Evolutionary conservation across 768 basidiomycete genomes (phyloP).

Genomic region (Tylopilus sp.): DNA sequence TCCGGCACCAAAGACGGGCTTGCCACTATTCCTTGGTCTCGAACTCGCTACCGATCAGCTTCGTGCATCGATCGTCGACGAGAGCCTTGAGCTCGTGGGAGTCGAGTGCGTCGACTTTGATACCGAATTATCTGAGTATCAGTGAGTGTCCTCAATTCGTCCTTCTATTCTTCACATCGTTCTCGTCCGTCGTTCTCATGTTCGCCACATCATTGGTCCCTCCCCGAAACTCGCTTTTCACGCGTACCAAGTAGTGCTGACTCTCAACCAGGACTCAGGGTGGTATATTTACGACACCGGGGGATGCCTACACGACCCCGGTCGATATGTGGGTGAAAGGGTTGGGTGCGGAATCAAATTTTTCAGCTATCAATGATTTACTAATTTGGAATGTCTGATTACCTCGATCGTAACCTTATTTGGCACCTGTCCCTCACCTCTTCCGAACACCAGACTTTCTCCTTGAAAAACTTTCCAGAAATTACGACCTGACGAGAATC

Average conservation of each 20-base stretch:
- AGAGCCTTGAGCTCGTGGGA: conserved; percentile 75
- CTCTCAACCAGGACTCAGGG: conserved; percentile 63
- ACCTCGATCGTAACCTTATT: conserved; percentile 32
- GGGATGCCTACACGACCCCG: conserved; percentile 84
- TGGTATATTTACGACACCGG: conserved; percentile 82
- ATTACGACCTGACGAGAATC: conserved; percentile 67
- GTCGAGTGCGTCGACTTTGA: conserved; percentile 86
- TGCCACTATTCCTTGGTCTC: conserved; percentile 76
- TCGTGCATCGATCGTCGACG: conserved; percentile 80
- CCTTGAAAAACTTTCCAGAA: conserved; percentile 68
- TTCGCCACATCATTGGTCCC: not conserved
- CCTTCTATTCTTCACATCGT: not conserved
- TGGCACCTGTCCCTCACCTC: conserved; percentile 18
- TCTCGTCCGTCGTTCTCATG: not conserved
- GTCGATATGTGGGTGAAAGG: conserved; percentile 91
- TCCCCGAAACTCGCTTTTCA: conserved; percentile 10
- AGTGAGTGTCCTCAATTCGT: conserved; percentile 48
- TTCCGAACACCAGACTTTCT: conserved; percentile 49
- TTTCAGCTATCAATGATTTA: conserved; percentile 39
- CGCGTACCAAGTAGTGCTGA: conserved; percentile 17
- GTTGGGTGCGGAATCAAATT: conserved; percentile 76
- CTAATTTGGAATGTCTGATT: conserved; percentile 34
- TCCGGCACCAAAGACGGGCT: conserved; percentile 37
- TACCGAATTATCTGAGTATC: conserved; percentile 71
- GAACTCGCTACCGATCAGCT: conserved; percentile 84